phyloP scores from a whole-genome alignment of 1,284 basidiomycete genomes.

The Caloboletus inedulis region DNA sequence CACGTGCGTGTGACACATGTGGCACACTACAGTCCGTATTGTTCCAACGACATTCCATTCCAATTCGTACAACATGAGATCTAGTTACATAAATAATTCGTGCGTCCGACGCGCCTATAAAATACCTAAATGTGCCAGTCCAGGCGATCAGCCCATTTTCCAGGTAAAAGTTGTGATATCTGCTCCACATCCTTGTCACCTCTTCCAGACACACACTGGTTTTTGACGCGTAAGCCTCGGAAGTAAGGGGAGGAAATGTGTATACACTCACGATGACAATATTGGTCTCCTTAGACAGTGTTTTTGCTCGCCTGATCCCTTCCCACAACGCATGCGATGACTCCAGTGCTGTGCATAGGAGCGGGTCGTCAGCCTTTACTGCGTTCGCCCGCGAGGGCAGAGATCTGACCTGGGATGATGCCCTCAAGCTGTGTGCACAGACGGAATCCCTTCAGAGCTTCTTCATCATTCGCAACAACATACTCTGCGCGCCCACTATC shows the following conservation, averaged over 20 bases:
- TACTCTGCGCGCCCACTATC: conserved; percentile 4
- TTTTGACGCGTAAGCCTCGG: neutral
- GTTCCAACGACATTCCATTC: neutral
- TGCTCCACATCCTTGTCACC: conserved; percentile 6
- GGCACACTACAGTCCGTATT: neutral
- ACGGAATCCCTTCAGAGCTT: neutral
- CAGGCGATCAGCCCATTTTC: neutral
- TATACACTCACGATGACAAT: conserved; percentile 2
- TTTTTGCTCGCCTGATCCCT: conserved; percentile 1
- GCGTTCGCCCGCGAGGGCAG: too few species aligned
- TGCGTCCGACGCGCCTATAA: neutral
- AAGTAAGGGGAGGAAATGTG: neutral
- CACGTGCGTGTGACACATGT: conserved; percentile 7
- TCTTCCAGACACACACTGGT: conserved; percentile 3
- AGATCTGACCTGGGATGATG: conserved; percentile 5
- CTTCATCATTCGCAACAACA: conserved; percentile 5
- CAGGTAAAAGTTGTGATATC: conserved; percentile 1
- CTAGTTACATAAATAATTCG: neutral
- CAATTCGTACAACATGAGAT: neutral
- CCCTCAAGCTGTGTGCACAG: conserved; percentile 8
- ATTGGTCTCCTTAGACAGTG: neutral
- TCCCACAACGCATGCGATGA: conserved; percentile 2
- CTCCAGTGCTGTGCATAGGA: neutral
- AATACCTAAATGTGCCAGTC: conserved; percentile 5
- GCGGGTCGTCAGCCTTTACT: neutral